Evolutionary conservation across 2,329 filamentous ascomycete species (phyloP), one percentile per base, ranked within the genome.

Genomic region (Trichoderma sp.): DNA sequence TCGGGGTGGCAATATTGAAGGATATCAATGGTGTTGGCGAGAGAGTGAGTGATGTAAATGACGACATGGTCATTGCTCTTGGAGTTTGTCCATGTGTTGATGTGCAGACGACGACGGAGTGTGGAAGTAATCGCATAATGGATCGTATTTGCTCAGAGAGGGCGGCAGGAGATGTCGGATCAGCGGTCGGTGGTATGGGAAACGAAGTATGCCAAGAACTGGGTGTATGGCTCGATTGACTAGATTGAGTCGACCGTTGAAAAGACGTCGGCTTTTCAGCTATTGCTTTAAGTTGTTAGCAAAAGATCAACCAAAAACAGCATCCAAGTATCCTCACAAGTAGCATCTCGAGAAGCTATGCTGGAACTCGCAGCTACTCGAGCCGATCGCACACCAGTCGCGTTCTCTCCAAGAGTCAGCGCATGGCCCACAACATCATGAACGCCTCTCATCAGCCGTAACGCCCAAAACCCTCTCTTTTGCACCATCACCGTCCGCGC

Each of bases 11-110:
- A 66, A 91, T 85, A 82, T 91, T 91, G 84, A 91, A 91, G 0
- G 86, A 87, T 7, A 91, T 82, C 12, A 89, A 83, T 1, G 89
- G 89, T 31, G 82, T 84, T 0, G 89, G 89, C n/a, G 80, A 78
- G 21, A 91, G 84, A 18, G 88, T 86, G 31, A 91, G 82, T 0
- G 89, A 90, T 3, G 89, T 89, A 77, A 91, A 87, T 2, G 89
- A 91, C 7, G 90, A 91, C 84, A 91, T 89, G 38, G 90, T 91
- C 86, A 91, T 89, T 65, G 86, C 89, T 38, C 87, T 85, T 6
- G 86, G 80, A 56, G 79, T 72, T 76, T 81, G 27, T 38, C 80
- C 77, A 45, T 84, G 81, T n/a, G 83, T 81, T 27, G 88, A 83
- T 27, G 89, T 90, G 79, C 88, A 88, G 14, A 90, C 86, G n/a